phyloP scores from a whole-genome alignment of 371 early-diverging fungal species.

The Actinomortierella wolfii region DNA sequence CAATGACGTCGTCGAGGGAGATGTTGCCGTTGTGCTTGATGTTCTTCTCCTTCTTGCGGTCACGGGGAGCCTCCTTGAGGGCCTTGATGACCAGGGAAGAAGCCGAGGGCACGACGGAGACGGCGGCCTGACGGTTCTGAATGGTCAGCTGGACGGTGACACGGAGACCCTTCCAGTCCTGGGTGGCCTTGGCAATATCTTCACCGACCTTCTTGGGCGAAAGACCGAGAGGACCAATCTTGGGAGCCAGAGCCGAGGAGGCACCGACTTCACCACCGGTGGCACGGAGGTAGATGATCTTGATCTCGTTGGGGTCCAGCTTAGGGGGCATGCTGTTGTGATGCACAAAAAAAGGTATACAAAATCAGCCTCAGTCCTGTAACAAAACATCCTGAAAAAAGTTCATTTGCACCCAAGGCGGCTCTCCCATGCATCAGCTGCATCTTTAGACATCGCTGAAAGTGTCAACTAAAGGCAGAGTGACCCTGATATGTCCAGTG shows the following conservation, averaged over 20 bases:
- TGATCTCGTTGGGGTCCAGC: constrained; percentile 88
- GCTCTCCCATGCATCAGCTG: too few relatives aligned
- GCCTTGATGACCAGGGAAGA: constrained; percentile 98
- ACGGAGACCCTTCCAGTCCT: constrained; percentile 98
- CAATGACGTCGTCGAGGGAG: constrained; percentile 90
- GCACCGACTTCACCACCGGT: constrained; percentile 99
- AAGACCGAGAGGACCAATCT: constrained; percentile 99
- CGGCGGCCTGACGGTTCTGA: constrained; percentile 99
- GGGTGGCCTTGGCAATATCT: constrained; percentile 99
- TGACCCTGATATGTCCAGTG: too few relatives aligned
- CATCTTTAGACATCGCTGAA: too few relatives aligned
- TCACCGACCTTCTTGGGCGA: constrained; percentile 99
- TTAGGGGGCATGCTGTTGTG: constrained; percentile 75
- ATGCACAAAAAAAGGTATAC: not conserved
- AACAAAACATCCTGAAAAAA: too few relatives aligned
- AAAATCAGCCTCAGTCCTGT: too few relatives aligned
- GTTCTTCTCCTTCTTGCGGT: constrained; percentile 99
- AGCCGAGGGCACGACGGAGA: constrained; percentile 97
- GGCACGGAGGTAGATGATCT: constrained; percentile 93
- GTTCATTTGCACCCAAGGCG: too few relatives aligned
- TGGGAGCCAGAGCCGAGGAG: constrained; percentile 98
- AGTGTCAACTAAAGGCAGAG: too few relatives aligned
- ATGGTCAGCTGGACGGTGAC: constrained; percentile 98
- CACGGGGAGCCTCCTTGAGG: constrained; percentile 98
- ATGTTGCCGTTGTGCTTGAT: constrained; percentile 96